A percentile compares a stretch with the other conserved stretches of the same genome.
Conservation (phyloP, 2,329 filamentous ascomycete species). For the Stromatinia cepivora region DNA sequence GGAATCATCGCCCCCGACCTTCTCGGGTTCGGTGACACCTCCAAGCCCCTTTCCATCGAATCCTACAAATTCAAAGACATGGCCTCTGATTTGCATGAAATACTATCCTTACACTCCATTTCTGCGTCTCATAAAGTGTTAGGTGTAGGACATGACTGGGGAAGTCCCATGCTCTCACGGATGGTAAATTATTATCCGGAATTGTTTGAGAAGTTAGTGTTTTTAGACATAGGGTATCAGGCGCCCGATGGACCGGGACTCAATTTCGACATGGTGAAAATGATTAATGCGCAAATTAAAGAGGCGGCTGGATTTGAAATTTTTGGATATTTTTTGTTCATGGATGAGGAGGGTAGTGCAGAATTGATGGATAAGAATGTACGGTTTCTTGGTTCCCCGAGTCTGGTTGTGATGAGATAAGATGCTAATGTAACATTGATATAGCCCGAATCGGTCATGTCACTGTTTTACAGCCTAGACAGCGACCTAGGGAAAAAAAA, state of each 20-base stretch:
- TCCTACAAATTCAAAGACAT: constrained; percentile 39
- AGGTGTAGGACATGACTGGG: constrained; percentile 36
- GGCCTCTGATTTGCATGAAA: constrained; percentile 41
- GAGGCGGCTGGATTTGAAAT: constrained; percentile 27
- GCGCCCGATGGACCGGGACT: constrained; percentile 21
- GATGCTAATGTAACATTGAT: constrained; percentile 8
- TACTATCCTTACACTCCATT: constrained; percentile 39
- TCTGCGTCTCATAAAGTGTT: constrained; percentile 14
- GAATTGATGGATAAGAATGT: constrained; percentile 30
- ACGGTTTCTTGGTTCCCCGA: neutral
- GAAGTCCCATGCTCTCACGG: constrained; percentile 27
- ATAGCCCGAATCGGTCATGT: constrained; percentile 30
- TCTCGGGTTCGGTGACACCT: constrained; percentile 44
- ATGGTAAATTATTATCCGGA: constrained; percentile 26
- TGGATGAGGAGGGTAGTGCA: constrained; percentile 25
- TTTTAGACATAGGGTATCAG: constrained; percentile 27
- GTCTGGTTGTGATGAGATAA: neutral
- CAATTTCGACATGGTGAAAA: constrained; percentile 18
- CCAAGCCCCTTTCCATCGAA: constrained; percentile 37
- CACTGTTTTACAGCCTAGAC: constrained; percentile 21
- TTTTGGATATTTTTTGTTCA: constrained; percentile 31
- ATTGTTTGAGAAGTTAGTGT: constrained; percentile 28
- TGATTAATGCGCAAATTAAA: constrained; percentile 26
- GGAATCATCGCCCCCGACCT: constrained; percentile 48
- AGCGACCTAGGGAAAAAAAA: constrained; percentile 22